phyloP scores from a whole-genome alignment of 371 early-diverging fungal genomes.

The Ordospora pajunii region DNA sequence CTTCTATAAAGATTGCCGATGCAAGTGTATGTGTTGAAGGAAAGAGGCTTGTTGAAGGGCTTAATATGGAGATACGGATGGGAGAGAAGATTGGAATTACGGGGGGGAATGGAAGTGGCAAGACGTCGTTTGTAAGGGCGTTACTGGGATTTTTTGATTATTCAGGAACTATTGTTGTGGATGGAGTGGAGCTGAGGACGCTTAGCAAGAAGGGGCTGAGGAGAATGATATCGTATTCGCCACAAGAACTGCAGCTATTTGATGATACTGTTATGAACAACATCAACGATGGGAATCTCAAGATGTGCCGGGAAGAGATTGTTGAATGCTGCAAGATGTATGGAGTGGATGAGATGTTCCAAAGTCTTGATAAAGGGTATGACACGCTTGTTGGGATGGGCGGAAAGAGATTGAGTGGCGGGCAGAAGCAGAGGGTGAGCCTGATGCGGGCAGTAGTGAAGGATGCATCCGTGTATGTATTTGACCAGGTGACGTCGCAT shows the following conservation, averaged over 20 bases:
- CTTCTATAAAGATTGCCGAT: conserved; percentile 6
- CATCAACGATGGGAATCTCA: conserved; percentile 24
- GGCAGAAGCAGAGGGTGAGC: conserved; percentile 26
- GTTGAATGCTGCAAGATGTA: conserved; percentile 10
- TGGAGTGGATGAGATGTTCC: conserved; percentile 14
- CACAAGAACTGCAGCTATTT: conserved; percentile 25
- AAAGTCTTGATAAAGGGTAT: conserved; percentile 16
- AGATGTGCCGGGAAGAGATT: conserved; percentile 11
- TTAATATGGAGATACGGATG: conserved; percentile 9
- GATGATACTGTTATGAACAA: conserved; percentile 21
- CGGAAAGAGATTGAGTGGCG: conserved; percentile 32
- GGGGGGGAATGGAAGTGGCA: conserved; percentile 43
- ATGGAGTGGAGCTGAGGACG: background rate
- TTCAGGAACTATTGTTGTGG: conserved; percentile 23
- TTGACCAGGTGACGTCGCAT: conserved; percentile 34
- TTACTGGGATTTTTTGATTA: conserved; percentile 26
- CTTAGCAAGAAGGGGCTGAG: conserved; percentile 16
- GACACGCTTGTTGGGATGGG: conserved; percentile 15
- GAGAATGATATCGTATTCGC: conserved; percentile 32
- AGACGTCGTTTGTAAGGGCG: conserved; percentile 37
- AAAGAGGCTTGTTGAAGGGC: background rate
- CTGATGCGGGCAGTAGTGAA: conserved; percentile 39
- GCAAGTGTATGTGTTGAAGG: conserved; percentile 22
- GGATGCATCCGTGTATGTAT: conserved; percentile 27
- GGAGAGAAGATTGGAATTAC: conserved; percentile 47